Percentiles rank a stretch among this genome's conserved stretches.
phyloP scores from a whole-genome alignment of 2,329 filamentous ascomycete species.

The Curvularia sp. region DNA sequence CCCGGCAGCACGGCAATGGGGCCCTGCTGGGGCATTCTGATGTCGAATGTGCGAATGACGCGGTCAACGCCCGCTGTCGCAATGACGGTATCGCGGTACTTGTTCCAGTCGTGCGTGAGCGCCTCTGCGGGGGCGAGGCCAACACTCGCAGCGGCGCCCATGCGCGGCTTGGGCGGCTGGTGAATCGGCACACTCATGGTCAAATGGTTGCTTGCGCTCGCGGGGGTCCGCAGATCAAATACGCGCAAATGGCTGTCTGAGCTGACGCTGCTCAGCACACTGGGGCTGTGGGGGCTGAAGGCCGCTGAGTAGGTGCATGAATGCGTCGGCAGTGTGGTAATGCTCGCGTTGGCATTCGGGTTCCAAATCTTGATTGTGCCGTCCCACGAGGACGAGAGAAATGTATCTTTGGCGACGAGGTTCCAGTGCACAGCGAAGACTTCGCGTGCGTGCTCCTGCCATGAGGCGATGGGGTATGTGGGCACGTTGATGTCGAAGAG shows the following conservation, averaged over 20 bases:
- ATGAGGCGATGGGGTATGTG: conserved; percentile 88
- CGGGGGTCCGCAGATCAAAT: conserved; percentile 88
- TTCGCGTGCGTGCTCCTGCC: conserved; percentile 92
- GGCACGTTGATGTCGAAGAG: conserved; percentile 85
- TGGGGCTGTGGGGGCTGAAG: conserved; percentile 87
- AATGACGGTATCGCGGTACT: conserved; percentile 84
- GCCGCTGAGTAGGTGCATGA: conserved; percentile 93
- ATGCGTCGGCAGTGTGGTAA: conserved; percentile 88
- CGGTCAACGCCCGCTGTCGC: conserved; percentile 91
- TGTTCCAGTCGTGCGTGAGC: conserved; percentile 98
- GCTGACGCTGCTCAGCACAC: conserved; percentile 84
- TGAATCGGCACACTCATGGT: conserved; percentile 85
- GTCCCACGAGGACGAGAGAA: conserved; percentile 93
- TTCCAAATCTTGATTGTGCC: conserved; percentile 97
- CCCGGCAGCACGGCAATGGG: conserved; percentile 78
- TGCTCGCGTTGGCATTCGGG: conserved; percentile 74
- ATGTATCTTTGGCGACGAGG: conserved; percentile 86
- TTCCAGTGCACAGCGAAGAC: conserved; percentile 95
- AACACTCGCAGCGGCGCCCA: conserved; percentile 51
- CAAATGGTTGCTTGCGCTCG: conserved; percentile 86
- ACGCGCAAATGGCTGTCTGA: conserved; percentile 88
- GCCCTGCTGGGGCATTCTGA: conserved; percentile 75
- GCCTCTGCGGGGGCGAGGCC: conserved; percentile 75
- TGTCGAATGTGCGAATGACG: conserved; percentile 86
- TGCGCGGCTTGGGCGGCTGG: conserved; percentile 64